Base-by-base conservation (phyloP, 345 rosid species). In the Gossypium turneri region DNA sequence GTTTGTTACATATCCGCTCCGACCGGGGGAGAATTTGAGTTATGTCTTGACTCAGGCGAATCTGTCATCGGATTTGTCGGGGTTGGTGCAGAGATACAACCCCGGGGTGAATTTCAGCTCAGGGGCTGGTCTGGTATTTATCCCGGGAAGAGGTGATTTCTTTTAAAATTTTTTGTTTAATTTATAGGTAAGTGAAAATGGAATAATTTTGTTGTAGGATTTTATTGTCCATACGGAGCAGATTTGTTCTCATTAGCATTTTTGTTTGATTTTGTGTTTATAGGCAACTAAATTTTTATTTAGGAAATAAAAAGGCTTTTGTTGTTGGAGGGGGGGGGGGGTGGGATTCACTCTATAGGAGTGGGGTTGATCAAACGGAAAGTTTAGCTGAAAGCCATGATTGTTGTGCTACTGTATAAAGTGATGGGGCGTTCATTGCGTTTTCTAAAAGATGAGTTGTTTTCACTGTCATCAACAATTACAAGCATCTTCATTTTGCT, bases 121-220 rank as follows among this genome's bases (percentile, higher is more conserved):
- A 69, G 97, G 95, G 80, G 81, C 64, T 65, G 97, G 94, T 41
- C 76, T 92, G 76, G 90, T 92, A 20, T 94, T 51, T 83, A 76
- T 92, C 16, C 98, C 98, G 0, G 87, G 88, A 56, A 83, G 51
- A 94, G 96, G 97, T 92, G 43, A 76, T 29, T 73, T 66, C 58
- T 74, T 53, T 1, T 1, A 10, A 15, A 20, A 41, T 7, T 10
- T 4, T 25, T 61, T 50, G 47, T 20, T 59, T 60, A 13, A 25
- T 24, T 60, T 3, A 61, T 48, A 38, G 9, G 24, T 25, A 15
- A 27, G 52, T 24, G 57, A 70, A 43, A 67, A 47, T 45, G 50
- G 44, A 44, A 64, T 64, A n/a, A 41, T 17, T 64, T n/a, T 41
- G 25, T 24, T 24, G 38, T 24, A 24, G 38, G 16, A 12, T 59